Evolutionary conservation across 2,329 filamentous ascomycete species (phyloP).

Genomic region (Colletotrichum sp.): DNA sequence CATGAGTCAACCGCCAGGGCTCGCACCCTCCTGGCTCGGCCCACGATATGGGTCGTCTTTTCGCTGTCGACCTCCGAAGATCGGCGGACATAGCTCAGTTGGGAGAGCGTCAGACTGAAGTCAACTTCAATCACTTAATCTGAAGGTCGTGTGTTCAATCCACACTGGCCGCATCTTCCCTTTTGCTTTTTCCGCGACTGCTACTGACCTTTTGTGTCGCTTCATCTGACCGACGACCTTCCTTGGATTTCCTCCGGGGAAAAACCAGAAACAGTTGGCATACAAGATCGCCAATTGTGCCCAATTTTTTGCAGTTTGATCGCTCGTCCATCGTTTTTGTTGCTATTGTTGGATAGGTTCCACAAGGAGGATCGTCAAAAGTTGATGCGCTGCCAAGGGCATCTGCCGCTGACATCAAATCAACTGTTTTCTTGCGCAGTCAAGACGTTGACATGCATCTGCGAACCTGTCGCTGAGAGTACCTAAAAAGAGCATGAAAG

Average conservation of each 20-base stretch:
- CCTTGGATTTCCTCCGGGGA: not conserved
- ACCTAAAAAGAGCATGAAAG: not conserved
- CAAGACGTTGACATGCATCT: not conserved
- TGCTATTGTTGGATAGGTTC: not conserved
- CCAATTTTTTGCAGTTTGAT: not conserved
- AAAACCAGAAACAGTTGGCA: not conserved
- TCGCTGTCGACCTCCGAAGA: accelerated
- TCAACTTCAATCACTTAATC: no score
- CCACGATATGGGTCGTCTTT: not conserved
- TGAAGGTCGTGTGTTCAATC: not conserved
- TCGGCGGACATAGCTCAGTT: constrained; percentile 3
- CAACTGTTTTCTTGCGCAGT: not conserved
- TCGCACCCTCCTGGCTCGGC: not conserved
- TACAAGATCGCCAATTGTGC: not conserved
- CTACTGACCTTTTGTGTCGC: not conserved
- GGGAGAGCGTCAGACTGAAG: not conserved
- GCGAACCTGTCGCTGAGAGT: not conserved
- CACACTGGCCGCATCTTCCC: not conserved
- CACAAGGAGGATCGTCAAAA: not conserved
- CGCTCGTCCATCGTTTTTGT: not conserved
- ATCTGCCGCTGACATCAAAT: not conserved
- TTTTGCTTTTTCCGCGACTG: not conserved
- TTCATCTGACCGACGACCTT: not conserved
- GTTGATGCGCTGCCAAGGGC: not conserved
- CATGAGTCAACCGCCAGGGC: not conserved